phyloP scores from a whole-genome alignment of 768 basidiomycete genomes.

The Pisolithus marmoratus region DNA sequence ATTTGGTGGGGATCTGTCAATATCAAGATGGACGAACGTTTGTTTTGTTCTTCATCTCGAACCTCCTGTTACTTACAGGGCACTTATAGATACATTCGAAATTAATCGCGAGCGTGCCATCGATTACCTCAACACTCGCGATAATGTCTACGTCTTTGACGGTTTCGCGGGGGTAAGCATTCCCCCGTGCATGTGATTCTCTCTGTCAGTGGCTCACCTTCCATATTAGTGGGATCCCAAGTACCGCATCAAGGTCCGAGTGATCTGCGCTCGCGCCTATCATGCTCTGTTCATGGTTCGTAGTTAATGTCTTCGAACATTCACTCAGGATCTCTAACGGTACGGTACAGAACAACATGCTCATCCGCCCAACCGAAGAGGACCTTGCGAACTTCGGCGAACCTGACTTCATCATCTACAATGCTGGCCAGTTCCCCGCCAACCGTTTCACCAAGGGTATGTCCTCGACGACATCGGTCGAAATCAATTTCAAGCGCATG shows the following conservation, averaged over 20 bases:
- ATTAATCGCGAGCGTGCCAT: conserved; percentile 99
- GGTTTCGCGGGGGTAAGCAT: conserved; percentile 79
- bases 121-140: conserved; percentile 97
- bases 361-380: conserved; percentile 94
- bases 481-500: conserved; percentile 99
- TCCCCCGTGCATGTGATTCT: not conserved
- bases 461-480: conserved; percentile 97
- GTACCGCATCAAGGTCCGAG: conserved; percentile 99
- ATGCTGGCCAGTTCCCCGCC: conserved; percentile 99
- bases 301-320: conserved; percentile 16
- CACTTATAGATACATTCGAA: conserved; percentile 84
- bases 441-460: conserved; percentile 99
- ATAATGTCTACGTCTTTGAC: conserved; percentile 97
- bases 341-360: conserved; percentile 85
- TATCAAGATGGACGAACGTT: conserved; percentile 97
- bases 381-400: conserved; percentile 93
- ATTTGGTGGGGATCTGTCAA: conserved; percentile 99
- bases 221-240: conserved; percentile 84
- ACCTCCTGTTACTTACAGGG: not conserved
- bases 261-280: conserved; percentile 97
- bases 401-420: conserved; percentile 99
- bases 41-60: conserved; percentile 23
- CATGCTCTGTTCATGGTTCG: conserved; percentile 97
- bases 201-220: not conserved
- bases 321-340: conserved; percentile 1